A percentile compares a stretch with the other conserved stretches of the same genome.
Conservation (phyloP, 306 rosid species). For the Citrullus amarus region DNA sequence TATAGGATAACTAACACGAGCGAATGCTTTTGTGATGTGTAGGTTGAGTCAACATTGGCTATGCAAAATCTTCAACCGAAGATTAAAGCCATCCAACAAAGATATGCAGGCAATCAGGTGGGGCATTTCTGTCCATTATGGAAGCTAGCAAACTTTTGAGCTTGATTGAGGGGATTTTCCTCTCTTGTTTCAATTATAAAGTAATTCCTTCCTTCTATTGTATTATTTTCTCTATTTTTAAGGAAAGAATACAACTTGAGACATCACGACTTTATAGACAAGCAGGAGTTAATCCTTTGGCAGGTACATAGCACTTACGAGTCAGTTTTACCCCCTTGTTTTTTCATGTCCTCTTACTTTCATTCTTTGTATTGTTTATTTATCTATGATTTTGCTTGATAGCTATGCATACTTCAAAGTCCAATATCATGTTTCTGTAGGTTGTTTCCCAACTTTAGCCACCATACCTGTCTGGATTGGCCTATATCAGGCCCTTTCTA, state of each 20-base stretch:
- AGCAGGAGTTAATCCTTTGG: conserved; percentile 97
- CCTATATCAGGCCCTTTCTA: conserved; percentile 94
- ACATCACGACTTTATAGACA: conserved; percentile 84
- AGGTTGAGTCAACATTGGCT: conserved; percentile 95
- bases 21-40: conserved; percentile 2
- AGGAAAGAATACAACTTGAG: conserved; percentile 99
- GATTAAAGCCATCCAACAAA: conserved; percentile 90
- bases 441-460: conserved; percentile 95
- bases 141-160: conserved; percentile 9
- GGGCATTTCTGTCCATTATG: conserved; percentile 17
- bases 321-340: not conserved
- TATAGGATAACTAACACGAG: not conserved
- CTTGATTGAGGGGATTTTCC: not conserved
- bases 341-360: not conserved
- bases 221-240: conserved; percentile 24
- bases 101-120: conserved; percentile 97
- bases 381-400: not conserved
- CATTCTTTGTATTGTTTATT: not conserved
- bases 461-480: conserved; percentile 99
- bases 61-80: conserved; percentile 99
- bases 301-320: conserved; percentile 28
- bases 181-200: not conserved
- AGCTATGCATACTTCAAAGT: not conserved
- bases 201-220: conserved; percentile 21
- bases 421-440: conserved; percentile 21